Conservation (phyloP, 73 alveolate species). For the Tetrahymena elliotti region DNA sequence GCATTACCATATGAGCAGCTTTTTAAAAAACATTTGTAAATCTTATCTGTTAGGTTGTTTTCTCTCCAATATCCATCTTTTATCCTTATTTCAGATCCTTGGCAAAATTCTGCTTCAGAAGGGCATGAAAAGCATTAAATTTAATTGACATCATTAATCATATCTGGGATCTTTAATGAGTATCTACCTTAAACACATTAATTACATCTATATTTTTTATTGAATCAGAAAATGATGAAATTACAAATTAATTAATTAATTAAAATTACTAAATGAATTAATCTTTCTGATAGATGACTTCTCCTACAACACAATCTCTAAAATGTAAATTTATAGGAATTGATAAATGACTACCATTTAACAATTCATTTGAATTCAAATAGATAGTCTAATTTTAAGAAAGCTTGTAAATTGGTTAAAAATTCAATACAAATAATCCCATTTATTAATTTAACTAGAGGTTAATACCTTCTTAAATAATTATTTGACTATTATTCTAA, state of each 20-base stretch:
- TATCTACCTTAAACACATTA: neutral
- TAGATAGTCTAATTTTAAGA: neutral
- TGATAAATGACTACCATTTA: neutral
- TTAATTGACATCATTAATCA: neutral
- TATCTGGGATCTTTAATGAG: neutral
- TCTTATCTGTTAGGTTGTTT: neutral
- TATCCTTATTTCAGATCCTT: neutral
- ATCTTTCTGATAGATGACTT: neutral
- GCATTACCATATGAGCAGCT: neutral
- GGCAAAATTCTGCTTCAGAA: neutral
- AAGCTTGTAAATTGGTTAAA: neutral
- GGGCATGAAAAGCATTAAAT: neutral
- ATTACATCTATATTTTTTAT: neutral
- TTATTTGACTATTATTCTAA: neutral
- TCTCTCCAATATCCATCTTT: neutral
- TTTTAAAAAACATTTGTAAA: neutral
- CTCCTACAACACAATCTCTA: neutral
- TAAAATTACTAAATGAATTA: neutral
- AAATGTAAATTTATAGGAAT: neutral
- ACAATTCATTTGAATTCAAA: neutral
- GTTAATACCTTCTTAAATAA: neutral
- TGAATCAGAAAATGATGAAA: neutral
- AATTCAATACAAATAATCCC: neutral
- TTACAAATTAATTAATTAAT: neutral
- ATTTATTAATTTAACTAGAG: neutral